Percentiles rank a stretch among this genome's conserved stretches.
phyloP scores from a whole-genome alignment of 2,329 filamentous ascomycete genomes.

The Colletotrichum sp. region DNA sequence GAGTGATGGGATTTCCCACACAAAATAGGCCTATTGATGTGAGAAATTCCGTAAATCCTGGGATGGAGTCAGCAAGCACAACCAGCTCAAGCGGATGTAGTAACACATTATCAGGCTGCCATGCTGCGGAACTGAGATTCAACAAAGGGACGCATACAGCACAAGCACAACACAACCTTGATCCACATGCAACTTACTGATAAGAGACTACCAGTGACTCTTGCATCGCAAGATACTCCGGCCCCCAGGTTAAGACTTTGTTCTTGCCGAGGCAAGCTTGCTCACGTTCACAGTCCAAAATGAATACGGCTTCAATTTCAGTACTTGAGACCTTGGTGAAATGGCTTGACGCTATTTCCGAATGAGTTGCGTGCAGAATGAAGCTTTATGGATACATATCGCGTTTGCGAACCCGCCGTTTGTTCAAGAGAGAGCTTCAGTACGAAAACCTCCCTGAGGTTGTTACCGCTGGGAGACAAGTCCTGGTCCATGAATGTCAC shows the following conservation, averaged over 20 bases:
- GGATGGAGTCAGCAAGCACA: not conserved
- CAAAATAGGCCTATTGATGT: fast-evolving
- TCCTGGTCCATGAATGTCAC: not conserved
- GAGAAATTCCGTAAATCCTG: not conserved
- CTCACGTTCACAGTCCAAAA: not conserved
- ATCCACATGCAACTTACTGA: not conserved
- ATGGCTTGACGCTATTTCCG: not conserved
- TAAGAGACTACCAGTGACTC: not conserved
- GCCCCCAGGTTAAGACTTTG: not conserved
- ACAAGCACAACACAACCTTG: not conserved
- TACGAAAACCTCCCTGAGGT: not conserved
- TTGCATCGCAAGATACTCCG: not conserved
- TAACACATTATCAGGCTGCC: not conserved
- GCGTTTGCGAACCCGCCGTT: not conserved
- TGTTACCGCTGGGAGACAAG: not conserved
- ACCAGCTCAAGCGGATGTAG: not conserved
- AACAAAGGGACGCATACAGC: not conserved
- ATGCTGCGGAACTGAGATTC: not conserved
- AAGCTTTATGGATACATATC: not conserved
- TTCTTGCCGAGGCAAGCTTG: not conserved
- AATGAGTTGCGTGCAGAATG: not conserved
- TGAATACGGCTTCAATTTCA: not conserved
- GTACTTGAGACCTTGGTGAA: not conserved
- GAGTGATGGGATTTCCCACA: not conserved
- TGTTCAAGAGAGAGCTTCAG: not conserved